Base-by-base conservation (phyloP, 179 eudicot species). In the Silene vulgaris region DNA sequence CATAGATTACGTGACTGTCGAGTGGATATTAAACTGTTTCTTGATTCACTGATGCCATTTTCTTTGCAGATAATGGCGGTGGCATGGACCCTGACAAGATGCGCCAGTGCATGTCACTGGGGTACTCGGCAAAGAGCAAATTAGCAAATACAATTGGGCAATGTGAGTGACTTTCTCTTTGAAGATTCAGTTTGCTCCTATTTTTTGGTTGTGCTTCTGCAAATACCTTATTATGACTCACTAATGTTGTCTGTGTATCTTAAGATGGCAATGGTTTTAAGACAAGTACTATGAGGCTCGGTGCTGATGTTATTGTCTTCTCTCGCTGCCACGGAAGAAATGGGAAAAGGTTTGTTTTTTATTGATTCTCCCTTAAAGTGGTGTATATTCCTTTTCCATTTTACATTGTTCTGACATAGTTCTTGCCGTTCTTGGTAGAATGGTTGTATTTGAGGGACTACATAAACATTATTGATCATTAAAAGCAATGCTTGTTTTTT, bases 81-180 rank as follows among this genome's bases (percentile, higher is more conserved):
- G 98, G 98, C 50, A 94, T 94, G 98, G 85, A 88, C 77, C 98
- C 95, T 9, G 97, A 94, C 50, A 89, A 90, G 84, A 69, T 94
- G 91, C 90, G 98, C 48, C 96, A 90, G 60, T 94, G 98, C 85
- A 90, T 94, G 96, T 94, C 98, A 60, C 89, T 94, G 69, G 98
- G 98, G 59, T 94, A 94, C 84, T 94, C 98, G 54, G 86, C 78
- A 40, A 94, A 94, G 86, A 90, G 97, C 86, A 94, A 92, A 85
- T 43, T 90, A 74, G 92, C 89, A 14, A 84, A 94, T 84, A 89
- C 97, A 32, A 94, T 94, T 66, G 98, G 97, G 68, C 97, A 94
- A 80, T 94, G 98, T 94, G 73, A 84, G 86, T 69, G 66, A 21
- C 61, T 60, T 28, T 6, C 3, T 11, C 16, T 69, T 30, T 26